phyloP scores from a whole-genome alignment of 495 filamentous ascomycete species.

The Xylaria bambusicola region DNA sequence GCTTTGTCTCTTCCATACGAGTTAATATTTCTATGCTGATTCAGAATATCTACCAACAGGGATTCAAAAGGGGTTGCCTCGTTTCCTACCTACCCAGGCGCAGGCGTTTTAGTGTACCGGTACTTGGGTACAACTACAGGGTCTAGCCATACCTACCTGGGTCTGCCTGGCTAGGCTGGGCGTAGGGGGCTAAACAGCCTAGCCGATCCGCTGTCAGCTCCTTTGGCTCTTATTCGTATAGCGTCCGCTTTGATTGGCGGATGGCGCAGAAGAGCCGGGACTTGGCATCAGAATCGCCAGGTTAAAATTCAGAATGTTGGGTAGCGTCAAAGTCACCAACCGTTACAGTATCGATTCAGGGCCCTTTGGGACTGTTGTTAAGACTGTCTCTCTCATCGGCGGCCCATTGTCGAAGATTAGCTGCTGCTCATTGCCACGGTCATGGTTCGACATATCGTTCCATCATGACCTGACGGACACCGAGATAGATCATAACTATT shows the following conservation, averaged over 20 bases:
- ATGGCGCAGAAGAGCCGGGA: no score
- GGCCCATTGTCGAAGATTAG: slow-evolving; percentile 12
- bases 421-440: background rate
- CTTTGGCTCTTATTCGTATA: slow-evolving; percentile 21
- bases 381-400: slow-evolving; percentile 10
- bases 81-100: no score
- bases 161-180: background rate
- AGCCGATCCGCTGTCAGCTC: background rate
- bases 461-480: slow-evolving; percentile 22
- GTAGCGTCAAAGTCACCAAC: background rate
- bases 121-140: no score
- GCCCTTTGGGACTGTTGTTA: background rate
- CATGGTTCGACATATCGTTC: slow-evolving; percentile 21
- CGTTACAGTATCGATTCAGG: slow-evolving; percentile 7
- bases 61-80: no score
- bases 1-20: no score
- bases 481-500: background rate
- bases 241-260: slow-evolving; percentile 9
- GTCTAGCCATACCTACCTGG: no score
- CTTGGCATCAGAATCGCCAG: background rate
- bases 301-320: background rate
- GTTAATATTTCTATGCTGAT: no score
- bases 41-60: no score
- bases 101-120: no score
- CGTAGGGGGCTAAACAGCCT: no score